phyloP scores from a whole-genome alignment of 306 rosid genomes.

The Acacia confusa region DNA sequence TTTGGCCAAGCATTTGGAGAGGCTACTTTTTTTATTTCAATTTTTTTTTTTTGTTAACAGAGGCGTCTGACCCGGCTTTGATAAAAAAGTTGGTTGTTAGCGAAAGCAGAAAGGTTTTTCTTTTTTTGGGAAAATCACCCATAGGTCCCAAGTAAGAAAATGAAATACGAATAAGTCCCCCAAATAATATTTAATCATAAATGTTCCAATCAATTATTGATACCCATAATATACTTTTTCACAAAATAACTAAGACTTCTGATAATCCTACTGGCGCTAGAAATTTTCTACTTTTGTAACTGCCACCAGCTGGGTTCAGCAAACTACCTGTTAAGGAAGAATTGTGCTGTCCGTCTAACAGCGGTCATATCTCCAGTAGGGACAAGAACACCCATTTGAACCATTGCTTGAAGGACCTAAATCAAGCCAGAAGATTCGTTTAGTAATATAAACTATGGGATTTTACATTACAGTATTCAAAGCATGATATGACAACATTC shows the following conservation, averaged over 20 bases:
- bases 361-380: conserved; percentile 99
- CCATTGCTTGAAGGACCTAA: conserved; percentile 96
- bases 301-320: conserved; percentile 32
- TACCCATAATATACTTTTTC: neutral
- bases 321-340: conserved; percentile 85
- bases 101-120: too few relatives aligned
- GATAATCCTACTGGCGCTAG: conserved; percentile 14
- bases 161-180: too few relatives aligned
- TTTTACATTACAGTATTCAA: conserved; percentile 18
- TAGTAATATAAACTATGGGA: conserved; percentile 31
- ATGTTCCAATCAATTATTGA: conserved; percentile 19
- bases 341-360: conserved; percentile 92
- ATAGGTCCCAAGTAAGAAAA: too few relatives aligned
- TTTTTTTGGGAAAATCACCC: too few relatives aligned
- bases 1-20: neutral
- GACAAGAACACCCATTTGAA: conserved; percentile 99
- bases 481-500: conserved; percentile 24
- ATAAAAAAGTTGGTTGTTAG: too few relatives aligned
- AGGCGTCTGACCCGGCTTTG: too few relatives aligned
- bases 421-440: conserved; percentile 34
- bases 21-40: too few relatives aligned
- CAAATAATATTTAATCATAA: neutral
- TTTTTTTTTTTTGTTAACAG: too few relatives aligned
- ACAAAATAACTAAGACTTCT: conserved; percentile 14
- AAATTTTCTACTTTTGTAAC: conserved; percentile 26